phyloP scores from a whole-genome alignment of 108 stramenopile species.

The Epithemia pelagica region DNA sequence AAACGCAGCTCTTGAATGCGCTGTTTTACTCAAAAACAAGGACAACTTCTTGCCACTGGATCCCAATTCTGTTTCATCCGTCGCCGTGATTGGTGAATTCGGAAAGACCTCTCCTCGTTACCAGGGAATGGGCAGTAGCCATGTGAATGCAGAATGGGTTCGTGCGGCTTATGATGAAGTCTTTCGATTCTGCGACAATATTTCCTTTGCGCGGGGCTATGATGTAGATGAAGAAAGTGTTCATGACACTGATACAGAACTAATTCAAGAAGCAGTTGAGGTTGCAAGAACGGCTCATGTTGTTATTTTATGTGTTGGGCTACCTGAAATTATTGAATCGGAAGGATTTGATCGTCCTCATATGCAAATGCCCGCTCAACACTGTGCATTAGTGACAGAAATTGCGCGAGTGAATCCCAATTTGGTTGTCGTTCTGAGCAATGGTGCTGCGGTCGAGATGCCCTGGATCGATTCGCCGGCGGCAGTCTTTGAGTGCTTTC shows the following conservation, averaged over 20 bases:
- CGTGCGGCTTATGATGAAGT: conserved; percentile 25
- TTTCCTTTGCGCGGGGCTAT: conserved; percentile 34
- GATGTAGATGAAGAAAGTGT: conserved; percentile 22
- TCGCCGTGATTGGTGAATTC: conserved; percentile 49
- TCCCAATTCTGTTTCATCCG: background rate
- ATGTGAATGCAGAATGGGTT: conserved; percentile 28
- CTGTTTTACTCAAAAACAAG: conserved; percentile 40
- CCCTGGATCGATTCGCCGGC: conserved; percentile 31
- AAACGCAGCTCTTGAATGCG: conserved; percentile 29
- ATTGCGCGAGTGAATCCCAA: conserved; percentile 25
- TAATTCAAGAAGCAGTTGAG: conserved; percentile 28
- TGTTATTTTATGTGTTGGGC: conserved; percentile 40
- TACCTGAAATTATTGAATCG: conserved; percentile 46
- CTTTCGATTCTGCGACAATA: conserved; percentile 3
- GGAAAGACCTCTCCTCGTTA: conserved; percentile 32
- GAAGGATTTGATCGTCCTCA: conserved; percentile 58
- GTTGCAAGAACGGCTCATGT: conserved; percentile 23
- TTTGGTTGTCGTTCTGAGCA: conserved; percentile 42
- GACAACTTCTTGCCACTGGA: conserved; percentile 35
- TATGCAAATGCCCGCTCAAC: conserved; percentile 28
- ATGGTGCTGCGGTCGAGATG: conserved; percentile 43
- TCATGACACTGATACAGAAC: conserved; percentile 6
- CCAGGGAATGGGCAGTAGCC: conserved; percentile 47
- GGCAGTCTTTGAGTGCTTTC: conserved; percentile 43
- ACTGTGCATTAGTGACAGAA: conserved; percentile 32